Conservation (phyloP, 2,329 filamentous ascomycete genomes). For the Pseudocercospora ulei region DNA sequence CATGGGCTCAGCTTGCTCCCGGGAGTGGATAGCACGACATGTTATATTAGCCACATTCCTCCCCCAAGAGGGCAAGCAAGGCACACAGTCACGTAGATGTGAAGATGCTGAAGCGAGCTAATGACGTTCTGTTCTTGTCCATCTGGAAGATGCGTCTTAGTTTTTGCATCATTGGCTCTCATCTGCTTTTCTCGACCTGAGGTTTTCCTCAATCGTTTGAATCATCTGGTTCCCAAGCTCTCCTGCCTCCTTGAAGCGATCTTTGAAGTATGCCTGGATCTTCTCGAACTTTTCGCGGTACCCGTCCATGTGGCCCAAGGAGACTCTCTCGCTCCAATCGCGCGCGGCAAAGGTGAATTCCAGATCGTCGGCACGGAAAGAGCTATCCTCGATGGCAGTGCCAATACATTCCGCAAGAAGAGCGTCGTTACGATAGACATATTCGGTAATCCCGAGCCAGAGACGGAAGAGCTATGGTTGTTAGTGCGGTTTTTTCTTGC, state of each 20-base stretch:
- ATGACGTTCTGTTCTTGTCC: neutral
- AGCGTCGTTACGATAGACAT: slow-evolving; percentile 73
- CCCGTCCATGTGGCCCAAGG: slow-evolving; percentile 80
- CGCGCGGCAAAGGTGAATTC: slow-evolving; percentile 96
- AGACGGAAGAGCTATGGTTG: slow-evolving; percentile 65
- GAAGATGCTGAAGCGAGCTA: neutral
- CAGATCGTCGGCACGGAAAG: slow-evolving; percentile 87
- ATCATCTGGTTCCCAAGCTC: slow-evolving; percentile 94
- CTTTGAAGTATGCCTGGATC: slow-evolving; percentile 85
- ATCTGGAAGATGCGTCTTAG: neutral
- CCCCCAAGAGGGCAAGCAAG: slow-evolving; percentile 2
- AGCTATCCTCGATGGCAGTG: slow-evolving; percentile 79
- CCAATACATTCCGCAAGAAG: slow-evolving; percentile 70
- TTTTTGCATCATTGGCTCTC: neutral
- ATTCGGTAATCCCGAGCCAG: slow-evolving; percentile 94
- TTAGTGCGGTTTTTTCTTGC: neutral
- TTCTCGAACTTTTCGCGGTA: slow-evolving; percentile 85
- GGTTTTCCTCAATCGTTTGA: slow-evolving; percentile 81
- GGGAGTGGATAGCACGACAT: neutral
- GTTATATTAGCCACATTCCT: slow-evolving; percentile 4
- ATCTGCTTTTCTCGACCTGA: slow-evolving; percentile 30
- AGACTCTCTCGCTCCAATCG: slow-evolving; percentile 91
- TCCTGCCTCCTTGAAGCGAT: slow-evolving; percentile 76
- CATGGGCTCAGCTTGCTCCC: neutral
- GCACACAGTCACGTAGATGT: neutral